A percentile compares a stretch with the other conserved stretches of the same genome.
Conservation (phyloP, 805 yeast genomes). For the Ogataea polymorpha region DNA sequence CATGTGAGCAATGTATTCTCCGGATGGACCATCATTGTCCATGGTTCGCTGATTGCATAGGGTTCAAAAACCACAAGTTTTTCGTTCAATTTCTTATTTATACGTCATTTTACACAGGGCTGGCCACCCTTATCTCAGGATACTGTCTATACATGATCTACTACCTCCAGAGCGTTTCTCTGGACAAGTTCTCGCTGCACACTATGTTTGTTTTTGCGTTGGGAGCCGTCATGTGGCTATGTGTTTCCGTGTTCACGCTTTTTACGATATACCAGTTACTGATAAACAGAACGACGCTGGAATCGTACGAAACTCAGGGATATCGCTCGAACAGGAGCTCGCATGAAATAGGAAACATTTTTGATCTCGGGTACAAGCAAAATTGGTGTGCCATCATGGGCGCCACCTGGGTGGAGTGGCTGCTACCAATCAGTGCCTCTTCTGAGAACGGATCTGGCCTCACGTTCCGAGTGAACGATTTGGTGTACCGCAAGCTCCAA, state of each 20-base stretch:
- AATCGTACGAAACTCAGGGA: conserved; percentile 57
- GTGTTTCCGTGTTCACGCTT: conserved; percentile 54
- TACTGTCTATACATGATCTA: conserved; percentile 49
- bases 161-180: conserved; percentile 16
- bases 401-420: conserved; percentile 57
- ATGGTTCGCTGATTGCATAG: conserved; percentile 90
- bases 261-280: conserved; percentile 59
- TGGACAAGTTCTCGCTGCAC: conserved; percentile 49
- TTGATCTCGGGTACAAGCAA: conserved; percentile 60
- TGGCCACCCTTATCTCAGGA: conserved; percentile 41
- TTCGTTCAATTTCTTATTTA: conserved; percentile 72
- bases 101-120: conserved; percentile 44
- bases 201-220: conserved; percentile 58
- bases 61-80: conserved; percentile 73
- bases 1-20: conserved; percentile 45
- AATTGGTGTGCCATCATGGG: conserved; percentile 84
- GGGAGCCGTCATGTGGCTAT: conserved; percentile 49
- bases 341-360: conserved; percentile 58
- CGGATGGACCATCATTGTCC: conserved; percentile 71
- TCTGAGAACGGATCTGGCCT: conserved; percentile 42
- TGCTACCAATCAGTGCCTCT: conserved; percentile 48
- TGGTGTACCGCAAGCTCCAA: conserved; percentile 38
- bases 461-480: conserved; percentile 46
- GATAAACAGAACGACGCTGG: conserved; percentile 77
- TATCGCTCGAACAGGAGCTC: conserved; percentile 41